A percentile compares a stretch with the other conserved stretches of the same genome.
Evolutionary conservation across 1,284 basidiomycete species (phyloP).

Genomic region (Ganoderma sinense): DNA sequence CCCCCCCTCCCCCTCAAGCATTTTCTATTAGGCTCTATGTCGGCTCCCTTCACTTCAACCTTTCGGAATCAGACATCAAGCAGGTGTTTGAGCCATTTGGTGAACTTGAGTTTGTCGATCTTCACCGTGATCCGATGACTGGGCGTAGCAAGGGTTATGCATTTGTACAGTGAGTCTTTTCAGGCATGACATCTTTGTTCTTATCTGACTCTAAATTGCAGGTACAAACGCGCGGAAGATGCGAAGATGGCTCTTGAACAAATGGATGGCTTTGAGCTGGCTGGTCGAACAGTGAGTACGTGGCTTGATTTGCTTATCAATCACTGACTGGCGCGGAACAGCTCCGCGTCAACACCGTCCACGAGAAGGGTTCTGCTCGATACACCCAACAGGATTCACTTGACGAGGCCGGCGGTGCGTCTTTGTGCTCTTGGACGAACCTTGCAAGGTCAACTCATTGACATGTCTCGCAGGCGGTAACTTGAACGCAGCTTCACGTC

Average conservation of each 20-base stretch:
- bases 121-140: slow-evolving; percentile 92
- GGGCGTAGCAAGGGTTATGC: slow-evolving; percentile 98
- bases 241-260: slow-evolving; percentile 97
- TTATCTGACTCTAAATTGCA: slow-evolving; percentile 37
- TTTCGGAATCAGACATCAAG: slow-evolving; percentile 95
- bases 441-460: slow-evolving; percentile 5
- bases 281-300: slow-evolving; percentile 83
- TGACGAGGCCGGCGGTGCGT: slow-evolving; percentile 82
- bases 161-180: slow-evolving; percentile 86
- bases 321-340: slow-evolving; percentile 42
- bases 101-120: slow-evolving; percentile 96
- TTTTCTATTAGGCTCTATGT: slow-evolving; percentile 84
- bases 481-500: slow-evolving; percentile 94
- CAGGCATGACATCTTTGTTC: not conserved
- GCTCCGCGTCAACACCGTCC: slow-evolving; percentile 91
- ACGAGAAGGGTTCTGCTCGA: slow-evolving; percentile 83
- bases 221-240: slow-evolving; percentile 89
- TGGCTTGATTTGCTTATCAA: not conserved
- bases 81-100: slow-evolving; percentile 99
- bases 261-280: slow-evolving; percentile 98
- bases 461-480: slow-evolving; percentile 69
- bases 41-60: slow-evolving; percentile 95
- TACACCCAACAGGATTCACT: slow-evolving; percentile 83
- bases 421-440: not conserved
- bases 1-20: not conserved